phyloP scores from a whole-genome alignment of 495 filamentous ascomycete species.

The Hyphodiscus hymeniophilus region DNA sequence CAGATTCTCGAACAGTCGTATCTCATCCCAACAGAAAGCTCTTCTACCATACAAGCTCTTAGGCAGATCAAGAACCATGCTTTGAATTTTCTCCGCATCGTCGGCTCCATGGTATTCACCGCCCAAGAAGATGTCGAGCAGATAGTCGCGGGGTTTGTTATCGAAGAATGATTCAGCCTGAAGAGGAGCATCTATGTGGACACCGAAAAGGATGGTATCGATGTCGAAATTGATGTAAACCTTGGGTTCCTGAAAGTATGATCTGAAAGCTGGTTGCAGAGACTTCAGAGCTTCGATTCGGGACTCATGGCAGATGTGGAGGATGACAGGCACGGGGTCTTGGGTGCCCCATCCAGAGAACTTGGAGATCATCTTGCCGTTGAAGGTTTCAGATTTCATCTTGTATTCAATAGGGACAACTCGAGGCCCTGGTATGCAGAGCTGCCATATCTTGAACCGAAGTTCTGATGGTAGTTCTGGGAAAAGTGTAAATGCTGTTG shows the following conservation, averaged over 20 bases:
- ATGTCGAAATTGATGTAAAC: conserved; percentile 11
- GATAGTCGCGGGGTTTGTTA: not conserved
- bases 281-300: conserved; percentile 6
- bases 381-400: not conserved
- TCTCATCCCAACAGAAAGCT: conserved; percentile 13
- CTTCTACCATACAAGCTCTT: conserved; percentile 4
- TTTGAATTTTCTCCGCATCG: conserved; percentile 5
- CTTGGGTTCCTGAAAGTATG: not conserved
- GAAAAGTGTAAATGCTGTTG: conserved; percentile 29
- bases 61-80: conserved; percentile 1
- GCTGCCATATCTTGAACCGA: conserved; percentile 38
- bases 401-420: conserved; percentile 4
- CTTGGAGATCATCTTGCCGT: not conserved
- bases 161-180: too few relatives aligned
- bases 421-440: conserved; percentile 28
- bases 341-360: not conserved
- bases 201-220: conserved; percentile 8
- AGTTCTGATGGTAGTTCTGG: conserved; percentile 33
- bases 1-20: conserved; percentile 7
- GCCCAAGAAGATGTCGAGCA: conserved; percentile 11
- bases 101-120: conserved; percentile 7
- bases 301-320: conserved; percentile 10
- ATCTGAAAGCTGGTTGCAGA: conserved; percentile 9
- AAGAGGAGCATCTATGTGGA: too few relatives aligned
- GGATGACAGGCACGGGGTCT: conserved; percentile 3